phyloP scores from a whole-genome alignment of 2,329 filamentous ascomycete species.

The Gliomastix tumulicola region DNA sequence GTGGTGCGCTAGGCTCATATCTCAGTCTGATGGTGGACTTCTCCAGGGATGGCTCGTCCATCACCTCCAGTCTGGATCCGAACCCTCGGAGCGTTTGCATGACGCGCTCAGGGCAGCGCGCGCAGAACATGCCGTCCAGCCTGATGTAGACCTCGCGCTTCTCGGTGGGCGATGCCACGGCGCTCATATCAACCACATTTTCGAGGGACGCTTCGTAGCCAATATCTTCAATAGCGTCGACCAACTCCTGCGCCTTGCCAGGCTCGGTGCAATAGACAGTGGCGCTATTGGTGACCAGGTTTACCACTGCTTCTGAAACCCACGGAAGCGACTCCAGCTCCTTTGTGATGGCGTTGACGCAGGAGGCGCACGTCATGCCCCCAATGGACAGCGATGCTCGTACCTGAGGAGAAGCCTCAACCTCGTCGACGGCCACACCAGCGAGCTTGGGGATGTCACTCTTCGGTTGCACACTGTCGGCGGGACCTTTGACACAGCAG shows the following conservation, averaged over 20 bases:
- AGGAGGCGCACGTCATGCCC: slow-evolving; percentile 8
- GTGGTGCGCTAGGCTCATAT: slow-evolving; percentile 62
- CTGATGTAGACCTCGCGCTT: slow-evolving; percentile 45
- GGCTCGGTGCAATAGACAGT: neutral
- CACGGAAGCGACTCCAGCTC: slow-evolving; percentile 28
- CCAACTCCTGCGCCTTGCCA: neutral
- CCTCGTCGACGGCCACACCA: neutral
- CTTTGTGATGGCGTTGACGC: slow-evolving; percentile 12
- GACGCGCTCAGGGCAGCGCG: slow-evolving; percentile 59
- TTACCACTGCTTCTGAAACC: slow-evolving; percentile 42
- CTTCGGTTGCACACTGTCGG: too few relatives aligned
- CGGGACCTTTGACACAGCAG: too few relatives aligned
- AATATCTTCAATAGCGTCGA: neutral
- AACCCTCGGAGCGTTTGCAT: slow-evolving; percentile 38
- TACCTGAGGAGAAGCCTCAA: too few relatives aligned
- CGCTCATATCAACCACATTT: neutral
- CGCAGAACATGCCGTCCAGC: slow-evolving; percentile 69
- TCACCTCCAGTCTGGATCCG: slow-evolving; percentile 22
- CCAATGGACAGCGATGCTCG: slow-evolving; percentile 1
- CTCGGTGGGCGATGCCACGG: slow-evolving; percentile 9
- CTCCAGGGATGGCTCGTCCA: slow-evolving; percentile 47
- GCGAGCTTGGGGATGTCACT: too few relatives aligned
- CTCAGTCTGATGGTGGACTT: slow-evolving; percentile 62
- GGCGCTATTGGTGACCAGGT: slow-evolving; percentile 7
- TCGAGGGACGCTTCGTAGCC: neutral